Percentiles rank a stretch among this genome's conserved stretches.
phyloP scores from a whole-genome alignment of 805 yeast species.

The Wickerhamiella lipophila region DNA sequence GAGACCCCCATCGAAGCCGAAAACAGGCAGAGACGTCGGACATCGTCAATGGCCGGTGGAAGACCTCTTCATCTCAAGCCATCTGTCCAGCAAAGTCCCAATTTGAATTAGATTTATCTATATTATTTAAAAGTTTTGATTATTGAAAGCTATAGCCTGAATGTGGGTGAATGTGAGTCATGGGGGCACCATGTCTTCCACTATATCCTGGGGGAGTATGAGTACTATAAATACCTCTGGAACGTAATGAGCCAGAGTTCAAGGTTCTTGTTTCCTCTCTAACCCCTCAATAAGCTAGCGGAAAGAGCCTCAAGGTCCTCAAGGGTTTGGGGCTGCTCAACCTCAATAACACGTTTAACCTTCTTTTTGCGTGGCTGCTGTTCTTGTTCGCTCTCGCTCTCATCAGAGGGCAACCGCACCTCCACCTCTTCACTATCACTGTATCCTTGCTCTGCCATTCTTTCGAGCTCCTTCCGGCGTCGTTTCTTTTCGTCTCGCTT shows the following conservation, averaged over 20 bases:
- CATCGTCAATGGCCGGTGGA: conserved; percentile 11
- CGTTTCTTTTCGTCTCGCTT: conserved; percentile 83
- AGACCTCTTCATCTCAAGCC: conserved; percentile 12
- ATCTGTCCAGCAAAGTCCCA: conserved; percentile 9
- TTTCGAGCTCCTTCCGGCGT: conserved; percentile 68
- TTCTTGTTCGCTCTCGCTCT: conserved; percentile 14
- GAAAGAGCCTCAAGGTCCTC: conserved; percentile 77
- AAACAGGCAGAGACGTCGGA: conserved; percentile 1
- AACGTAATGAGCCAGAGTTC: too few species aligned
- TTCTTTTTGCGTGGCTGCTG: conserved; percentile 28
- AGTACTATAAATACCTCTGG: too few species aligned
- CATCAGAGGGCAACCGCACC: conserved; percentile 17
- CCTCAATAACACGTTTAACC: conserved; percentile 42
- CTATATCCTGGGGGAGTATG: too few species aligned
- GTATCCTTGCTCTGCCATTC: conserved; percentile 32
- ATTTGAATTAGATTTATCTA: not conserved
- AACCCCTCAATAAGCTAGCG: conserved; percentile 20
- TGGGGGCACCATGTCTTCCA: too few species aligned
- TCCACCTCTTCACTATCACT: conserved; percentile 8
- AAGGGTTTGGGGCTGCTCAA: conserved; percentile 78
- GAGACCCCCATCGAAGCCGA: not conserved
- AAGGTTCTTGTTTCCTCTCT: not conserved
- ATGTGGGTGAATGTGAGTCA: not conserved
- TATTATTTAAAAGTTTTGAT: not conserved
- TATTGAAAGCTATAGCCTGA: too few species aligned